These are phyloP conservation scores for Glycyrrhiza uralensis DNA, from an alignment of 306 rosid species.

Conservation along the genomic window DNA sequence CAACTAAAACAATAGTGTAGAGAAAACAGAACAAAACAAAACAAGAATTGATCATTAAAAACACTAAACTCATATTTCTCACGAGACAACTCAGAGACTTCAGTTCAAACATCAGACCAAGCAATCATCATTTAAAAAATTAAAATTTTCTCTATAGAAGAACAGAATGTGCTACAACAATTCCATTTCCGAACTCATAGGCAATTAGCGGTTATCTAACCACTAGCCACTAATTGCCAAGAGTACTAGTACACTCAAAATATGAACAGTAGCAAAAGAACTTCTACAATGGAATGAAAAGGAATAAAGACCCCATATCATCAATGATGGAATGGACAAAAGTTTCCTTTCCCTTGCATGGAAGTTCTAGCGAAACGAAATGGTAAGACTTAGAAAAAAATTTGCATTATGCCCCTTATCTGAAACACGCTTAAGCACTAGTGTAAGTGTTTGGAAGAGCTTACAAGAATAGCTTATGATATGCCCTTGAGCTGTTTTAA, in stretches of 20 bases:
- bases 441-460: too few species aligned
- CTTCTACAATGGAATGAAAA: not conserved
- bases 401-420: not conserved
- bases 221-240: not conserved
- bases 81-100: not conserved
- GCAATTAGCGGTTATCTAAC: not conserved
- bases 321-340: not conserved
- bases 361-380: not conserved
- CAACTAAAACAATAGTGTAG: not conserved
- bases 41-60: not conserved
- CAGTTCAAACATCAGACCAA: not conserved
- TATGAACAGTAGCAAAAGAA: not conserved
- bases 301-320: not conserved
- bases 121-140: not conserved
- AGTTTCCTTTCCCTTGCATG: not conserved
- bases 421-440: not conserved
- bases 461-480: too few species aligned
- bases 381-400: not conserved
- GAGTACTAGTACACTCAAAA: not conserved
- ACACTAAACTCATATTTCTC: not conserved
- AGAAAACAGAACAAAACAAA: not conserved
- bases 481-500: too few species aligned
- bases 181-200: not conserved
- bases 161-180: constrained; percentile 3
- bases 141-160: not conserved